A percentile compares a stretch with the other conserved stretches of the same genome.
These are phyloP conservation scores for Leccinum rimulosum DNA, from an alignment of 768 basidiomycete genomes.

Conservation along the genomic window DNA sequence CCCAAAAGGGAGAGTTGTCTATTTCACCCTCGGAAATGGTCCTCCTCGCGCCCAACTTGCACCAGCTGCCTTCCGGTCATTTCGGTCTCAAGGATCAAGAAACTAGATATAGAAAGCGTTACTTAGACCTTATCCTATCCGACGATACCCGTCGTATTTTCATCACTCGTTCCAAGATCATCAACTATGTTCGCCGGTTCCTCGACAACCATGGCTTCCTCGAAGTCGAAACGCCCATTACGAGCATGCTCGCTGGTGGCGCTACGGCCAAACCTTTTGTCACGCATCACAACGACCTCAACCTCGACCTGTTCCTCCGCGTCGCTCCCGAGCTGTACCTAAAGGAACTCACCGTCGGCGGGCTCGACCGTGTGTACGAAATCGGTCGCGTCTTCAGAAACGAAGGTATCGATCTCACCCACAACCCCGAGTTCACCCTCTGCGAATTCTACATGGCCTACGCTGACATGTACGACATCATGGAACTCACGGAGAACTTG, in stretches of 20 bases:
- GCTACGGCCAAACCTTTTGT: slow-evolving; percentile 99
- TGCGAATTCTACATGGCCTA: slow-evolving; percentile 99
- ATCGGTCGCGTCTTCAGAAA: slow-evolving; percentile 98
- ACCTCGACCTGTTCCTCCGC: slow-evolving; percentile 94
- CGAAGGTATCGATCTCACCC: slow-evolving; percentile 97
- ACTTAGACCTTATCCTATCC: slow-evolving; percentile 96
- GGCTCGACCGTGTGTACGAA: slow-evolving; percentile 96
- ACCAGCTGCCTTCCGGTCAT: slow-evolving; percentile 90
- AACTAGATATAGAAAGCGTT: slow-evolving; percentile 96
- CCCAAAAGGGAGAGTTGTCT: slow-evolving; percentile 93
- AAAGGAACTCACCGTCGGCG: slow-evolving; percentile 96
- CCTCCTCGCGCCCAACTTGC: slow-evolving; percentile 93
- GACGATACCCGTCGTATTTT: slow-evolving; percentile 88
- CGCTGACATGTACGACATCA: slow-evolving; percentile 97
- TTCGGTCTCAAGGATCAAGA: slow-evolving; percentile 98
- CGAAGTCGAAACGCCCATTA: slow-evolving; percentile 99
- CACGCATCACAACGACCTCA: slow-evolving; percentile 98
- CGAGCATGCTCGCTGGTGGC: slow-evolving; percentile 92
- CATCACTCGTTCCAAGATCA: slow-evolving; percentile 81
- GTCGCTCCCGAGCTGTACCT: slow-evolving; percentile 97
- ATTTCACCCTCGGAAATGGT: slow-evolving; percentile 78
- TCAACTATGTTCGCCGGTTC: slow-evolving; percentile 92
- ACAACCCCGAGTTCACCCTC: slow-evolving; percentile 99
- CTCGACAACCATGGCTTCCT: slow-evolving; percentile 91
- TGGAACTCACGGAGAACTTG: slow-evolving; percentile 94